These are phyloP conservation scores for Nasturtium officinale DNA, from an alignment of 345 rosid genomes.

Conservation along the genomic window DNA sequence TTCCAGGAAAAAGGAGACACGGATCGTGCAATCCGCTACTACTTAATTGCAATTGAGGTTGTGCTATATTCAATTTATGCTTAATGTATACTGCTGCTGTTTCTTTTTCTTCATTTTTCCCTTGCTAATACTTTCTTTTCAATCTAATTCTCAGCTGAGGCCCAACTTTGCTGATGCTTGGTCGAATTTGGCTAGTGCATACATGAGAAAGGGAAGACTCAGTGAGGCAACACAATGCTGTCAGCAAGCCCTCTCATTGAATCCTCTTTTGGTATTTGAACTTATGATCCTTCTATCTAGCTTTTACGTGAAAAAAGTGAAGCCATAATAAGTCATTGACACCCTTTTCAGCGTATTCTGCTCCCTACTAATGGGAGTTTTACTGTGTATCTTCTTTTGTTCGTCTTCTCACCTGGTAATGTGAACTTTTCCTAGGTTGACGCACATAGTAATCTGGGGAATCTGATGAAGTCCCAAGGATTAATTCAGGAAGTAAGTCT, in stretches of 20 bases:
- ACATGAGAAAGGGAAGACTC: slow-evolving; percentile 94
- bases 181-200: slow-evolving; percentile 97
- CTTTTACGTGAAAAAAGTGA: neutral
- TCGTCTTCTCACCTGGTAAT: slow-evolving; percentile 19
- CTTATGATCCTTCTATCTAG: slow-evolving; percentile 5
- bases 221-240: slow-evolving; percentile 96
- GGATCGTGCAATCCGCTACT: slow-evolving; percentile 88
- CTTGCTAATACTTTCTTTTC: slow-evolving; percentile 12
- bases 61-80: slow-evolving; percentile 27
- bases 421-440: slow-evolving; percentile 66
- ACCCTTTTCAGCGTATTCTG: neutral
- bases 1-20: slow-evolving; percentile 90
- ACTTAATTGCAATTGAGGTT: slow-evolving; percentile 97
- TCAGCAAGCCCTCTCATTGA: slow-evolving; percentile 85
- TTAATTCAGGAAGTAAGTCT: slow-evolving; percentile 89
- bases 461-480: slow-evolving; percentile 95
- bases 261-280: slow-evolving; percentile 79
- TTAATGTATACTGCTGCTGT: slow-evolving; percentile 21
- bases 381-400: neutral
- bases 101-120: slow-evolving; percentile 1
- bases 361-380: neutral
- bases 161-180: slow-evolving; percentile 99
- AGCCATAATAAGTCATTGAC: neutral
- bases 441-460: slow-evolving; percentile 94
- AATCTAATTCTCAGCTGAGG: slow-evolving; percentile 62